Evolutionary conservation across 2,329 filamentous ascomycete genomes (phyloP).

Genomic region (Paraconiothyrium sp.): DNA sequence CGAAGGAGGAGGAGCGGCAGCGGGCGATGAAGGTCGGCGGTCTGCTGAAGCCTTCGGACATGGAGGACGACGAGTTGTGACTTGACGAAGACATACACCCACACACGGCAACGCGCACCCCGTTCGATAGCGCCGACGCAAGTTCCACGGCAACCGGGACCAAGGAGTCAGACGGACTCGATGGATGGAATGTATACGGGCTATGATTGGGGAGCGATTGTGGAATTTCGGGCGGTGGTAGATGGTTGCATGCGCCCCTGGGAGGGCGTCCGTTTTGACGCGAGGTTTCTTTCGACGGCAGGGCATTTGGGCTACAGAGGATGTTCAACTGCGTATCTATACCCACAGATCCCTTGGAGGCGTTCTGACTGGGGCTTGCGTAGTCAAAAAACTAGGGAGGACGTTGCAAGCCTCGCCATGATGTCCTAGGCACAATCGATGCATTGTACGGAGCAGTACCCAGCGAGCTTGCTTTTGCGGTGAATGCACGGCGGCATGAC

Average conservation of each 20-base stretch:
- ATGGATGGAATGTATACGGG: conserved; percentile 74
- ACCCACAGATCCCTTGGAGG: conserved; percentile 28
- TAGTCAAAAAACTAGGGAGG: conserved; percentile 37
- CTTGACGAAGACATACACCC: conserved; percentile 61
- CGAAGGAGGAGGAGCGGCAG: conserved; percentile 88
- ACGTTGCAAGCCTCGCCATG: conserved; percentile 33
- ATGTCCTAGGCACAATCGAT: conserved; percentile 38
- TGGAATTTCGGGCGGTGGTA: neutral
- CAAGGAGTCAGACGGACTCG: conserved; percentile 50
- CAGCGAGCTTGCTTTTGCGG: conserved; percentile 6
- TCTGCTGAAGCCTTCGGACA: conserved; percentile 94
- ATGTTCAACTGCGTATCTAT: conserved; percentile 20
- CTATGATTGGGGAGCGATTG: conserved; percentile 41
- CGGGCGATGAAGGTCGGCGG: conserved; percentile 94
- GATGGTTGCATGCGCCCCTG: conserved; percentile 1
- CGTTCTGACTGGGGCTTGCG: conserved; percentile 33
- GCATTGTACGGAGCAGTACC: conserved; percentile 18
- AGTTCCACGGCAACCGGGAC: conserved; percentile 20
- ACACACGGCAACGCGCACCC: conserved; percentile 48
- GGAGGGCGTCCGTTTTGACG: conserved; percentile 20
- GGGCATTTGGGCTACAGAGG: conserved; percentile 17
- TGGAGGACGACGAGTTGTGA: conserved; percentile 87
- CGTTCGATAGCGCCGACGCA: conserved; percentile 38
- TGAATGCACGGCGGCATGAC: conserved; percentile 1
- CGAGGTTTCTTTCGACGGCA: conserved; percentile 21